These are phyloP conservation scores for Asterochloris erici DNA, from an alignment of 139 green algal species.

Conservation along the genomic window DNA sequence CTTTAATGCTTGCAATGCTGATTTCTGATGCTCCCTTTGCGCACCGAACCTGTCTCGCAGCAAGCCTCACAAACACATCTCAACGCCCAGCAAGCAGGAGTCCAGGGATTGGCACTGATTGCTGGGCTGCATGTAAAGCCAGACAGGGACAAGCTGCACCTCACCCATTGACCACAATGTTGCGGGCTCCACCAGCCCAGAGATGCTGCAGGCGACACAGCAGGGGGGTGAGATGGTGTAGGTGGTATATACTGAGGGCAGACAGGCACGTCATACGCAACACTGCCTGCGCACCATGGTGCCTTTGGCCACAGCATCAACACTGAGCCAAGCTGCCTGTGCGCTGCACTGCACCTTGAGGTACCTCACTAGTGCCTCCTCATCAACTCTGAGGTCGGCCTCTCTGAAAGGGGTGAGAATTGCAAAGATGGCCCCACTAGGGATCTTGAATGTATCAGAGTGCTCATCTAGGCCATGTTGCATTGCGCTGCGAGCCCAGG, in stretches of 20 bases:
- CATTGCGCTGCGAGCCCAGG: no score
- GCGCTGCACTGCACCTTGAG: no score
- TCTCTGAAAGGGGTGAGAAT: no score
- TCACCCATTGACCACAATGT: conserved; percentile 22
- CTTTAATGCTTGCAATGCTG: no score
- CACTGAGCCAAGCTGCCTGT: no score
- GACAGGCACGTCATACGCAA: neutral
- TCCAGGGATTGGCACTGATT: neutral
- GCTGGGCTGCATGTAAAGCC: neutral
- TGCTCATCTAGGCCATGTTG: no score
- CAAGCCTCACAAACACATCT: neutral
- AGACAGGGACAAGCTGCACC: neutral
- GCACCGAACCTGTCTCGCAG: neutral
- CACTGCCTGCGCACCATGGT: no score
- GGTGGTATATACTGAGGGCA: neutral
- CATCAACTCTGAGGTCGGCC: no score
- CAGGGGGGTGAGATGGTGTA: neutral
- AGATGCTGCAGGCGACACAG: conserved; percentile 11
- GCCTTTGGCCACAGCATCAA: no score
- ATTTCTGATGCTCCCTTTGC: neutral
- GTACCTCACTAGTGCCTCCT: no score
- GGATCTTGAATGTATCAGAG: no score
- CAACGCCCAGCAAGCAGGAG: neutral
- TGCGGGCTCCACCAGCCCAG: conserved; percentile 5
- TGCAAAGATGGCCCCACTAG: no score